Base-by-base conservation (phyloP, 2,329 filamentous ascomycete species). In the Penicillium sp. region DNA sequence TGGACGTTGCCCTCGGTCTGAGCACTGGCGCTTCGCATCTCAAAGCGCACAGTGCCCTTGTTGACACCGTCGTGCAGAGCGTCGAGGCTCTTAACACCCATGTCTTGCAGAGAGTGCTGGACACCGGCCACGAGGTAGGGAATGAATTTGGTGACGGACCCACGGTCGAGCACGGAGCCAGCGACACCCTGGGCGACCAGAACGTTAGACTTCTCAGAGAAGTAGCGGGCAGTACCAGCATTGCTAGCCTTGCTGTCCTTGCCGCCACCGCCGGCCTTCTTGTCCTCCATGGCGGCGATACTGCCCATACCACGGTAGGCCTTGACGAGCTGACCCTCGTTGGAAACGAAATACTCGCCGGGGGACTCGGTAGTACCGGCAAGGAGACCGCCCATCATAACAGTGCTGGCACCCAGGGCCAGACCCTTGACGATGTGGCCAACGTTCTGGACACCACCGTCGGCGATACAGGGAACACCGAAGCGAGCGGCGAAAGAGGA, bases 221-320 rank as follows among this genome's bases (percentile, higher is more conserved):
- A 98, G 79, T 98, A 98, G 55, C 93, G 86, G 39, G 93, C 93
- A 56, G 95, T 97, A 66, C 93, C 93, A 48, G 93, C 93, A 69
- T 97, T 98, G 70, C 76, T 79, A 42, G 78, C 77, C 70, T 84
- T 83, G 62, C 77, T 75, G 73, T 84, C 86, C 75, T 86, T 87
- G 65, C 78, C 76, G 59, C 86, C 87, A 52, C 73, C 79, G 47
- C 88, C 89, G 9, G 91, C 90, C 80, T 95, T 95, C 83, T 93
- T 95, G 76, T 97, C 92, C 76, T 97, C 91, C 93, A 98, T 98
- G 60, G 93, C 93, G 66, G 96, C 93, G 69, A 98, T 98, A 74
- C 86, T 91, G 60, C 93, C 93, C 93, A 98, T 98, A 53, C 93
- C 93, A 73, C 93, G 88, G 81, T 98, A 98, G 35, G 93, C 91